phyloP scores from a whole-genome alignment of 2,329 filamentous ascomycete genomes.

The Polytolypa hystricis region DNA sequence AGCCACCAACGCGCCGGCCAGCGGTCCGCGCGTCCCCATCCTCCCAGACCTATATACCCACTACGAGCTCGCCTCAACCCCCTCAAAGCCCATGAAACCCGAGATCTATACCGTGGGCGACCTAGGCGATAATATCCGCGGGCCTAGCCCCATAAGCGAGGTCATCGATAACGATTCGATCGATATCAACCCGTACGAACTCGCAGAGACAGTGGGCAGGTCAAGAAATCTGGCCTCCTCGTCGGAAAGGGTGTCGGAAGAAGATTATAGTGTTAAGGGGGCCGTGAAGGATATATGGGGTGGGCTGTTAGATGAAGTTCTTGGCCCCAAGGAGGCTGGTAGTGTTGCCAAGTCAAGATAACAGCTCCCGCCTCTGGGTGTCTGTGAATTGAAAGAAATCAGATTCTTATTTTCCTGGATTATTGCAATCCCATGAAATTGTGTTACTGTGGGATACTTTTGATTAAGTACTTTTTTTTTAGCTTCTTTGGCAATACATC shows the following conservation, averaged over 20 bases:
- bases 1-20: conserved; percentile 18
- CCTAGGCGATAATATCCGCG: conserved; percentile 30
- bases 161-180: conserved; percentile 46
- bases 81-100: conserved; percentile 39
- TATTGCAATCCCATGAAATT: too few species aligned
- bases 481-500: too few species aligned
- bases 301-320: conserved; percentile 40
- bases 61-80: conserved; percentile 13
- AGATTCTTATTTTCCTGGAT: too few species aligned
- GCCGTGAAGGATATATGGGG: conserved; percentile 34
- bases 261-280: conserved; percentile 30
- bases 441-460: too few species aligned
- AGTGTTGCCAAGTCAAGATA: too few species aligned
- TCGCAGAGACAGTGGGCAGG: conserved; percentile 40
- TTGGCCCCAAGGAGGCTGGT: conserved; percentile 26
- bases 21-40: conserved; percentile 39
- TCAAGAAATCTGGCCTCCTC: conserved; percentile 27
- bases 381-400: too few species aligned
- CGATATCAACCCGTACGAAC: conserved; percentile 45
- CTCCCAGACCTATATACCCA: conserved; percentile 31
- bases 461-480: too few species aligned
- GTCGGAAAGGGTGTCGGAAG: conserved; percentile 20
- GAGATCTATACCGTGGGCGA: conserved; percentile 45
- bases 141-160: conserved; percentile 46
- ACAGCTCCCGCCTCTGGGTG: too few species aligned